Percentiles rank a stretch among this genome's conserved stretches.
These are phyloP conservation scores for Epichloe coenophiala DNA, from an alignment of 2,329 filamentous ascomycete genomes.

Conservation along the genomic window DNA sequence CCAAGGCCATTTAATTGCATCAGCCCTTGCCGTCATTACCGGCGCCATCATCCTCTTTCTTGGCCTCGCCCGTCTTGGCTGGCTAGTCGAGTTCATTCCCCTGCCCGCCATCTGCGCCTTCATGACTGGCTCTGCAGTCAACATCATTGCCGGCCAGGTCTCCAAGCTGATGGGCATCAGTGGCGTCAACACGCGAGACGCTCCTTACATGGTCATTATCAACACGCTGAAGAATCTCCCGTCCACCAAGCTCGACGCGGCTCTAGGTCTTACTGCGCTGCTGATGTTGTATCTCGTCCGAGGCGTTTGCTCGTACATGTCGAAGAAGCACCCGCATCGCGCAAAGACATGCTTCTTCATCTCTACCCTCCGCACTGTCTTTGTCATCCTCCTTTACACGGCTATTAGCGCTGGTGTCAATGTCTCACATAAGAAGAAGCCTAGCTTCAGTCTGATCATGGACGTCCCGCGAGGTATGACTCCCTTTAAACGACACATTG, in stretches of 20 bases:
- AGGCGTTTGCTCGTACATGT: constrained; percentile 44
- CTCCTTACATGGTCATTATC: constrained; percentile 37
- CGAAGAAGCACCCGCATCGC: constrained; percentile 51
- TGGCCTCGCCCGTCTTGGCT: constrained; percentile 36
- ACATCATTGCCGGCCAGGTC: constrained; percentile 35
- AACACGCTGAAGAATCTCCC: constrained; percentile 33
- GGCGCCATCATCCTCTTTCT: constrained; percentile 35
- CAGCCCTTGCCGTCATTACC: constrained; percentile 32
- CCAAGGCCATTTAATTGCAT: constrained; percentile 30
- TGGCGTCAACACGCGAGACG: constrained; percentile 33
- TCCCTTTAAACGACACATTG: neutral
- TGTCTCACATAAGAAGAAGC: constrained; percentile 38
- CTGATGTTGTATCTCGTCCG: constrained; percentile 56
- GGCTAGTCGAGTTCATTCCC: constrained; percentile 41
- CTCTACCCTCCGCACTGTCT: constrained; percentile 63
- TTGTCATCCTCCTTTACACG: constrained; percentile 71
- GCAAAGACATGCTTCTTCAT: constrained; percentile 66
- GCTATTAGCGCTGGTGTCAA: constrained; percentile 63
- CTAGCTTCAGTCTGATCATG: constrained; percentile 51
- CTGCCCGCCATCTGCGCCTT: constrained; percentile 39
- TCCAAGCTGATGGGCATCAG: constrained; percentile 37
- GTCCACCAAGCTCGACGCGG: constrained; percentile 50
- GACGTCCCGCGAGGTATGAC: constrained; percentile 51
- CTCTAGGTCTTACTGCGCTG: constrained; percentile 58
- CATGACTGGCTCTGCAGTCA: constrained; percentile 40